These are phyloP conservation scores for Polyporus tsugae DNA, from an alignment of 1,284 basidiomycete species.

Conservation along the genomic window DNA sequence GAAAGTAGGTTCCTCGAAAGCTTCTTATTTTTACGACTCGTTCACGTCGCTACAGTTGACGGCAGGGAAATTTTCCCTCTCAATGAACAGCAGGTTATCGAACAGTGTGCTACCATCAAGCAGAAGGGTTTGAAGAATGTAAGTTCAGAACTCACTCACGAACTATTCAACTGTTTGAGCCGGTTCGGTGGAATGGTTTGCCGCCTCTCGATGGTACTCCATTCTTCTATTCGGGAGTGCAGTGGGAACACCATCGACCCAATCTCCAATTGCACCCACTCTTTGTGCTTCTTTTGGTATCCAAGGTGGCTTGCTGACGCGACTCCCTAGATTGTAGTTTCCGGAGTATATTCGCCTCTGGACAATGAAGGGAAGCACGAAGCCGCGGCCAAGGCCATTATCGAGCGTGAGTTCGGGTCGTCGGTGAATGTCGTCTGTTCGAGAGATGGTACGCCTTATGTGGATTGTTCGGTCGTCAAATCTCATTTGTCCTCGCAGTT, in stretches of 20 bases:
- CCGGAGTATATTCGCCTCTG: slow-evolving; percentile 60
- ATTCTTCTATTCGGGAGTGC: background rate
- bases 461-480: background rate
- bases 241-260: background rate
- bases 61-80: slow-evolving; percentile 54
- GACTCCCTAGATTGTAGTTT: slow-evolving; percentile 46
- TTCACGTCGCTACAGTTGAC: slow-evolving; percentile 45
- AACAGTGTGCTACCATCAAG: slow-evolving; percentile 51
- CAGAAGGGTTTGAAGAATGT: slow-evolving; percentile 50
- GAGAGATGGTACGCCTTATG: slow-evolving; percentile 44
- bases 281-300: slow-evolving; percentile 6
- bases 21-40: background rate
- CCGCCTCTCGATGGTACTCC: background rate
- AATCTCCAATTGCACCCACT: background rate
- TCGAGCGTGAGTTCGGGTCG: slow-evolving; percentile 47
- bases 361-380: slow-evolving; percentile 56
- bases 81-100: slow-evolving; percentile 49
- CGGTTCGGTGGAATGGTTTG: background rate
- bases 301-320: background rate
- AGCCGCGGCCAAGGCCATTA: slow-evolving; percentile 51
- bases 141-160: slow-evolving; percentile 12
- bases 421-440: slow-evolving; percentile 51
- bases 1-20: slow-evolving; percentile 44
- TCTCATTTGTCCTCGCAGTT: slow-evolving; percentile 43
- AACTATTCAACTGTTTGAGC: background rate